Base-by-base conservation (phyloP, 1,284 basidiomycete genomes). In the Afroboletus lepidellus region DNA sequence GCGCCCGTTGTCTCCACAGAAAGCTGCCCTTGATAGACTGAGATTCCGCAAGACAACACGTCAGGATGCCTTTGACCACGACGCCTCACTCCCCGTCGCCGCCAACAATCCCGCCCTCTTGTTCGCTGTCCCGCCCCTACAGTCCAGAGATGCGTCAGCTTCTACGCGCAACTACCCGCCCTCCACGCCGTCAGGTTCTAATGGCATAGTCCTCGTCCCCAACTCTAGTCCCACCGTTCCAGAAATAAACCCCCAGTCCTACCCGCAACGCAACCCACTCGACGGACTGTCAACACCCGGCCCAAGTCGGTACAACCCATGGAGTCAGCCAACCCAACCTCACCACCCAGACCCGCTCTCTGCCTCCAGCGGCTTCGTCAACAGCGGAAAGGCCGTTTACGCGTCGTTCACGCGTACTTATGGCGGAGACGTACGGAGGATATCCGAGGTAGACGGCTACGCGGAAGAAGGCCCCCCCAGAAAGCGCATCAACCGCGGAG, bases 141-240 rank as follows among this genome's bases (percentile, higher is more conserved):
- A 84, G 70, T 83, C 82, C 56, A 75, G 81, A 57, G 80, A 84
- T 68, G 79, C 75, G 47, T 80, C 78, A 15, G 59, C 71, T 27
- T 60, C 73, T 65, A 73, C 75, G 46, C 75, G 73, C 56, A 79
- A 69, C 68, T 77, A 77, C 58, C 60, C 69, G 1, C 58, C 71
- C 23, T 57, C 73, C 42, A 68, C 73, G 33, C 63, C 67, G 3
- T 67, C 74, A 27, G 61, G 73, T 37, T 25, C 51, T 38, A 61
- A 50, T 21, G 81, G 79, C 64, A 80, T 72, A 48, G 70, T 90
- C 47, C 81, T 90, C 48, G 86, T 87, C 25, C 87, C 87, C 30
- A 85, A 77, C 69, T 90, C 89, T 50, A 90, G 86, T 60, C 85
- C 87, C 41, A 61, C 77, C 27, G 60, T 62, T 29, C 65, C 74